phyloP scores from a whole-genome alignment of 1,284 basidiomycete species.

The Ceratobasidium sp. region DNA sequence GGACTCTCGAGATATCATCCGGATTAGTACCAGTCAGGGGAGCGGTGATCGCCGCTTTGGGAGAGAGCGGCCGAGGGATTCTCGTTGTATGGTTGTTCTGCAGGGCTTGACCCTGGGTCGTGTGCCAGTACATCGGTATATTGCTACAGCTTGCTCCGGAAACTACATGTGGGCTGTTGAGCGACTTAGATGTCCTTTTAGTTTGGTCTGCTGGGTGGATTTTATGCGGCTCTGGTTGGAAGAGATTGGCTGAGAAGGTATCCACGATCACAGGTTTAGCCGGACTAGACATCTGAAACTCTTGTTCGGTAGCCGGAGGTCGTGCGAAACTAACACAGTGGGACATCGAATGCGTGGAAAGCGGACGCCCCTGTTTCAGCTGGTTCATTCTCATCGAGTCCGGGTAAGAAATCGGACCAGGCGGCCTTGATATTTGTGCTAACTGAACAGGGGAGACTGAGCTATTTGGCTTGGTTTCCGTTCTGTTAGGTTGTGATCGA shows the following conservation, averaged over 20 bases:
- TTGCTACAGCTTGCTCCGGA: not conserved
- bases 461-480: not conserved
- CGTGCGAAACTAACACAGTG: conserved; percentile 20
- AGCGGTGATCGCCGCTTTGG: too few relatives aligned
- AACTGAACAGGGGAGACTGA: conserved; percentile 18
- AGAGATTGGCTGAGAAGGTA: conserved; percentile 46
- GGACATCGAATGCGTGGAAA: conserved; percentile 65
- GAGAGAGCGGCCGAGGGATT: conserved; percentile 3
- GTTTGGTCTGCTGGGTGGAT: conserved; percentile 44
- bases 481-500: not conserved
- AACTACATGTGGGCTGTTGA: conserved; percentile 29
- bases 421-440: conserved; percentile 19
- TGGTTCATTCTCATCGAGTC: conserved; percentile 71
- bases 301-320: conserved; percentile 16
- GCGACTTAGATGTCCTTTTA: conserved; percentile 44
- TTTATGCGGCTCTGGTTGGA: conserved; percentile 43
- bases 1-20: too few relatives aligned
- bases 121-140: not conserved
- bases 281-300: conserved; percentile 45
- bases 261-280: conserved; percentile 42
- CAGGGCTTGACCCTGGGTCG: not conserved
- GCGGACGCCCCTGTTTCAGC: conserved; percentile 70
- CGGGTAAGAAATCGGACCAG: conserved; percentile 27
- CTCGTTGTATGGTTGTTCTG: conserved; percentile 25
- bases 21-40: too few relatives aligned